Conservation (phyloP, 2,329 filamentous ascomycete species). For the Epichloe typhina region DNA sequence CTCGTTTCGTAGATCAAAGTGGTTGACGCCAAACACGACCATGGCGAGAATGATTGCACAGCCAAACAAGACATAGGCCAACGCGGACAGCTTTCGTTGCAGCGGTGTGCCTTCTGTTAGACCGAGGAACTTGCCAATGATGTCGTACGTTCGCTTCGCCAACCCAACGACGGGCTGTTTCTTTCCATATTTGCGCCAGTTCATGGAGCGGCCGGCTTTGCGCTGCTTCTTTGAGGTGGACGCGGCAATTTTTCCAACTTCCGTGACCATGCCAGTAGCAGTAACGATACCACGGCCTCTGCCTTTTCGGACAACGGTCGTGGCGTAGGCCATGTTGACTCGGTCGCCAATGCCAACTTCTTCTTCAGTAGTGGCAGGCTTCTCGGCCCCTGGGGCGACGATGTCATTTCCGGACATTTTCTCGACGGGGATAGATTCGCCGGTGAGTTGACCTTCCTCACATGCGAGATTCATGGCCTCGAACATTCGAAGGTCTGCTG, state of each 20-base stretch:
- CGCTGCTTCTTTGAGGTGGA: slow-evolving; percentile 38
- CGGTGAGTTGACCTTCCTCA: slow-evolving; percentile 66
- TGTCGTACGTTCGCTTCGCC: slow-evolving; percentile 32
- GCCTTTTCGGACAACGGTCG: slow-evolving; percentile 59
- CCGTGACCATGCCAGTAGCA: slow-evolving; percentile 57
- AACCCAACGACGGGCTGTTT: slow-evolving; percentile 34
- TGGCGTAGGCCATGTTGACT: slow-evolving; percentile 63
- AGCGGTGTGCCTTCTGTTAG: slow-evolving; percentile 59
- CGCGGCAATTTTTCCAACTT: slow-evolving; percentile 54
- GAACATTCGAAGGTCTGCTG: slow-evolving; percentile 57
- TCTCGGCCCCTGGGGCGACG: slow-evolving; percentile 31
- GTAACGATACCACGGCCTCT: slow-evolving; percentile 61
- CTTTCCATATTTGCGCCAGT: slow-evolving; percentile 40
- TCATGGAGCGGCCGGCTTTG: slow-evolving; percentile 41
- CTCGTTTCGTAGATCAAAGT: slow-evolving; percentile 36
- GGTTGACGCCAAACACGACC: slow-evolving; percentile 44
- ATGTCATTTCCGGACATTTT: slow-evolving; percentile 45
- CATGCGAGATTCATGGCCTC: slow-evolving; percentile 68
- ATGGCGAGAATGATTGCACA: slow-evolving; percentile 48
- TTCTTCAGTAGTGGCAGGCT: slow-evolving; percentile 26
- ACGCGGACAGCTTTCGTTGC: slow-evolving; percentile 63
- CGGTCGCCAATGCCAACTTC: slow-evolving; percentile 57
- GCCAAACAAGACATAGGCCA: slow-evolving; percentile 64
- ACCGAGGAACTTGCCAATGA: slow-evolving; percentile 45
- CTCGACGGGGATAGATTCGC: slow-evolving; percentile 60